Evolutionary conservation across 2,329 filamentous ascomycete species (phyloP), one percentile per base, ranked within the genome.

Genomic region (Akanthomyces lecanii): DNA sequence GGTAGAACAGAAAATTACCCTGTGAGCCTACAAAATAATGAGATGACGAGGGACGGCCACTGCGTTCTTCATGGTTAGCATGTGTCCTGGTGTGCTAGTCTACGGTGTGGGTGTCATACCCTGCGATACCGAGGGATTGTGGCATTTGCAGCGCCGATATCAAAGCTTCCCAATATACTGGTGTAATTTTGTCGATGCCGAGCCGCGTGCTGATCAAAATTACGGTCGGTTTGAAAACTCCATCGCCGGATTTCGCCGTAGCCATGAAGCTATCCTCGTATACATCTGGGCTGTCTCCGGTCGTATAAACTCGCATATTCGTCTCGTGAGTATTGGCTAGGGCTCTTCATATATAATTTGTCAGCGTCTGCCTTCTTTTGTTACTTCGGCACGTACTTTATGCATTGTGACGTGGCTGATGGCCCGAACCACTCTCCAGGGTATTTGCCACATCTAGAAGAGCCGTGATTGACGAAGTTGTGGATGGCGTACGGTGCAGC

Each of bases 391-490:
- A 77, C 89, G 74, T 79, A 96, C 92, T 95, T 89, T 68, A 99
- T 97, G 74, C 95, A 98, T 63, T 89, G 87, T 53, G 95, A 93
- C 11, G 95, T 96, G 7, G 95, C 95, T 21, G 92, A 97, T n/a
- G 95, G 95, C 0, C 95, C 95, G 76, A 99, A 99, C 95, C 95
- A 99, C 76, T 98, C 92, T 44, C 95, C 95, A 0, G 95, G 95
- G 71, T 96, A 91, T 76, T 97, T 98, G 4, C 92, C 93, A 75
- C 95, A 99, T 3, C 89, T 89, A 42, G 84, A 82, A 28, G 92
- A 92, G 21, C 95, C 95, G 69, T 97, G 90, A 60, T 88, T 82
- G 42, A 99, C 95, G 71, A 99, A 99, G 65, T 89, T 91, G 71
- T 99, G 95, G 69, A 99, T 92, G 1, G 94, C 98, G 73, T 96